phyloP scores from a whole-genome alignment of 805 yeast genomes.

The Candida nitratophila region DNA sequence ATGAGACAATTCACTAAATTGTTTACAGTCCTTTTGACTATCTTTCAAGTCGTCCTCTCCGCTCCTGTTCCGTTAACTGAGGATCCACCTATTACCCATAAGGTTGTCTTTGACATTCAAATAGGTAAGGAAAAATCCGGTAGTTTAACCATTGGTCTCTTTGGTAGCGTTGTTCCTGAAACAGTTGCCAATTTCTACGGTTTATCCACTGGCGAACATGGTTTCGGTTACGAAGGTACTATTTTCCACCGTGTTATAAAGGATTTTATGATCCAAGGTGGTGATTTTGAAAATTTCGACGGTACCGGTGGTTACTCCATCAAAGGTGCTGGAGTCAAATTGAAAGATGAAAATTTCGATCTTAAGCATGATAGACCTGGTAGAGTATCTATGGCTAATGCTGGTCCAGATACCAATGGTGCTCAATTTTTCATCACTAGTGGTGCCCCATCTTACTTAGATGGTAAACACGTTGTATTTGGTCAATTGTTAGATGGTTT shows the following conservation, averaged over 20 bases:
- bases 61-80: constrained; percentile 4
- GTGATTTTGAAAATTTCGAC: constrained; percentile 60
- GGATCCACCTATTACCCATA: constrained; percentile 47
- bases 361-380: constrained; percentile 41
- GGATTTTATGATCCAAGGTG: constrained; percentile 81
- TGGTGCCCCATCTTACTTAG: constrained; percentile 40
- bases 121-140: constrained; percentile 30
- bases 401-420: constrained; percentile 51
- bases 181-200: constrained; percentile 55
- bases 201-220: constrained; percentile 32
- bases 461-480: constrained; percentile 66
- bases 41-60: neutral
- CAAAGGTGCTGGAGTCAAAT: constrained; percentile 26
- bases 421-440: constrained; percentile 69
- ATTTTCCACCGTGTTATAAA: constrained; percentile 69
- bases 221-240: constrained; percentile 46
- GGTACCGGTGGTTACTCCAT: constrained; percentile 79
- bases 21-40: neutral
- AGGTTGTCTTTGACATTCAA: constrained; percentile 33
- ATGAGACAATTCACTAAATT: neutral
- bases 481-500: constrained; percentile 70
- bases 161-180: constrained; percentile 58
- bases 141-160: constrained; percentile 48
- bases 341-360: constrained; percentile 66
- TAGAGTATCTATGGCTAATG: constrained; percentile 44